Evolutionary conservation across 2,329 filamentous ascomycete species (phyloP).

Genomic region (Neonectria punicea): DNA sequence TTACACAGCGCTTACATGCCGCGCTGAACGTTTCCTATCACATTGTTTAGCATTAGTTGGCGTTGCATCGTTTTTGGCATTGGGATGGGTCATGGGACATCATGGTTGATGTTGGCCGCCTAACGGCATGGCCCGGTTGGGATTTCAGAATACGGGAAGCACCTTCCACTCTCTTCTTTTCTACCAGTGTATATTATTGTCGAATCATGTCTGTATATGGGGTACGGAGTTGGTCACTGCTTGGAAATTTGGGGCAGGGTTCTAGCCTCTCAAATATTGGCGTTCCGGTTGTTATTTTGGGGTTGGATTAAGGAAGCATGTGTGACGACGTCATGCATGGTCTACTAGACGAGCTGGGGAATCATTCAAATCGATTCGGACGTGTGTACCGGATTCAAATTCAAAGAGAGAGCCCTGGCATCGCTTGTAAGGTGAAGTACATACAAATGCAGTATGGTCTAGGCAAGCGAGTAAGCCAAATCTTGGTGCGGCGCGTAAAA

Average conservation of each 20-base stretch:
- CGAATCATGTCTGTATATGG: constrained; percentile 27
- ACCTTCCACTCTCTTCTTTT: constrained; percentile 14
- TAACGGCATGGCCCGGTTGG: constrained; percentile 18
- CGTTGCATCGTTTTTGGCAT: constrained; percentile 32
- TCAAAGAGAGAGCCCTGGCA: background rate
- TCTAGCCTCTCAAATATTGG: constrained; percentile 1
- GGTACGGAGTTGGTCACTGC: constrained; percentile 30
- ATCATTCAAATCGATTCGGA: constrained; percentile 15
- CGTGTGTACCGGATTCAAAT: constrained; percentile 3
- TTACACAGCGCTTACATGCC: background rate
- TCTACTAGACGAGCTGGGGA: constrained; percentile 7
- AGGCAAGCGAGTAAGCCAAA: background rate
- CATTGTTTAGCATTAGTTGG: constrained; percentile 33
- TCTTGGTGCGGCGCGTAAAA: background rate
- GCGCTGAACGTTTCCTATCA: background rate
- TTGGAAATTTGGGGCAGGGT: background rate
- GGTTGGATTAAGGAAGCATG: constrained; percentile 16
- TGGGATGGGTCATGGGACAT: constrained; percentile 26
- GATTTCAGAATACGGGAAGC: constrained; percentile 21
- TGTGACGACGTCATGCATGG: constrained; percentile 27
- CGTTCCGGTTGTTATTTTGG: constrained; percentile 9
- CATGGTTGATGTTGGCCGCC: constrained; percentile 29
- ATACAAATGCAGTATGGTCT: background rate
- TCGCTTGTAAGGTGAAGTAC: constrained; percentile 2
- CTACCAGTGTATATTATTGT: constrained; percentile 29